These are phyloP conservation scores for Cyclanthera cordifolia DNA, from an alignment of 306 rosid genomes.

Conservation along the genomic window DNA sequence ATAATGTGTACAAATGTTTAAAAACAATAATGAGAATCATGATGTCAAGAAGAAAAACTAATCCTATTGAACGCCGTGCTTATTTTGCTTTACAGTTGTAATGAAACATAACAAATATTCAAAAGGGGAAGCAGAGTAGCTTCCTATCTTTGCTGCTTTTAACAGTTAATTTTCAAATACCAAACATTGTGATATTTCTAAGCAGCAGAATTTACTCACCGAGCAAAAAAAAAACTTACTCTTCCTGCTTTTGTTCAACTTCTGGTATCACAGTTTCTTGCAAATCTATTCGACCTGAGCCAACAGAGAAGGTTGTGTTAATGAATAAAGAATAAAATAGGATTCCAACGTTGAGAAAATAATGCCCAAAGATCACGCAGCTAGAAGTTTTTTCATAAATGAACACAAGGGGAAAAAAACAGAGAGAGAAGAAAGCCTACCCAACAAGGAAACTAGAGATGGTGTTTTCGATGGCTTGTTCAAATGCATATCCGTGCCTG, in stretches of 20 bases:
- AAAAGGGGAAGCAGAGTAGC: not conserved
- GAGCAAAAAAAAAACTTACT: conserved; percentile 13
- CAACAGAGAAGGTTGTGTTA: not conserved
- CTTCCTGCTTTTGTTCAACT: conserved; percentile 54
- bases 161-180: not conserved
- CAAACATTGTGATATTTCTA: not conserved
- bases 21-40: not conserved
- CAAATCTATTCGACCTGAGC: conserved; percentile 73
- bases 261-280: conserved; percentile 62
- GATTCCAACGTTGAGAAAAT: too few species aligned
- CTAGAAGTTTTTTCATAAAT: not conserved
- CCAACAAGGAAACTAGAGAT: conserved; percentile 78
- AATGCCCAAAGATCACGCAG: not conserved
- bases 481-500: conserved; percentile 51
- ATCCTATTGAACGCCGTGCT: not conserved
- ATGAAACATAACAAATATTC: conserved; percentile 2
- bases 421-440: conserved; percentile 29
- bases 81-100: conserved; percentile 12
- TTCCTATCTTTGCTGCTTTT: not conserved
- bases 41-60: not conserved
- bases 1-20: not conserved
- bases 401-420: not conserved
- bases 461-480: conserved; percentile 49
- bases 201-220: not conserved
- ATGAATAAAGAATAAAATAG: not conserved